Conservation (phyloP, 345 rosid genomes). For the Erysimum cheiranthoides region DNA sequence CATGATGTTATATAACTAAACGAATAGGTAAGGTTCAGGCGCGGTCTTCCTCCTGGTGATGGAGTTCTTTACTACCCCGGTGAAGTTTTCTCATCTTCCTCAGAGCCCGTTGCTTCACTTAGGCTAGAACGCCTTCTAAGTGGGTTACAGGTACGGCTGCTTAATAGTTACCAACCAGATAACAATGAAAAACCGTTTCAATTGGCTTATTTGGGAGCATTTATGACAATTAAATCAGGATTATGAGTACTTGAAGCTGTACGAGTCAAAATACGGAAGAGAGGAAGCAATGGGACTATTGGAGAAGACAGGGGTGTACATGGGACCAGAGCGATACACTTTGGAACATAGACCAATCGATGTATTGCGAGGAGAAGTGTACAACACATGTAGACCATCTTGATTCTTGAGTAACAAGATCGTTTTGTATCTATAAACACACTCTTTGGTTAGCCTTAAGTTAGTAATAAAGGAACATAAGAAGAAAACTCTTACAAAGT, state of each 20-base stretch:
- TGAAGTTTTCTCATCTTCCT: slow-evolving; percentile 87
- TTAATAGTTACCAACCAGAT: slow-evolving; percentile 1
- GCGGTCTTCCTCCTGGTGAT: slow-evolving; percentile 95
- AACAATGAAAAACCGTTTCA: not conserved
- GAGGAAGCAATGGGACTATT: slow-evolving; percentile 75
- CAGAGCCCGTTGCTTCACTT: slow-evolving; percentile 82
- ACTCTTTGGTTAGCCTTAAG: not conserved
- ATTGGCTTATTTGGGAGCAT: not conserved
- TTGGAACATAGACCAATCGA: slow-evolving; percentile 83
- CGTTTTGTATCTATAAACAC: slow-evolving; percentile 7
- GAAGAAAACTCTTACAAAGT: not conserved
- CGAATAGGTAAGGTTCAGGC: slow-evolving; percentile 81
- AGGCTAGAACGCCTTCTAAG: slow-evolving; percentile 93
- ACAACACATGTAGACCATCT: slow-evolving; percentile 59
- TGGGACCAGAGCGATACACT: slow-evolving; percentile 94
- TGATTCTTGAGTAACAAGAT: slow-evolving; percentile 27
- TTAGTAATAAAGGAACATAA: not conserved
- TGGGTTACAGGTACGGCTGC: slow-evolving; percentile 77
- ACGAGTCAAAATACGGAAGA: slow-evolving; percentile 73
- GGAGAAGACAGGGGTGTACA: slow-evolving; percentile 86
- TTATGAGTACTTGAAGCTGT: slow-evolving; percentile 81
- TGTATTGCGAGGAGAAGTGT: slow-evolving; percentile 89
- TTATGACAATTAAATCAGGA: slow-evolving; percentile 62
- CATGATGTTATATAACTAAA: slow-evolving; percentile 4
- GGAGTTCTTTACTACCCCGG: slow-evolving; percentile 94